A percentile compares a stretch with the other conserved stretches of the same genome.
These are phyloP conservation scores for Fagus sylvatica DNA, from an alignment of 306 rosid genomes.

Conservation along the genomic window DNA sequence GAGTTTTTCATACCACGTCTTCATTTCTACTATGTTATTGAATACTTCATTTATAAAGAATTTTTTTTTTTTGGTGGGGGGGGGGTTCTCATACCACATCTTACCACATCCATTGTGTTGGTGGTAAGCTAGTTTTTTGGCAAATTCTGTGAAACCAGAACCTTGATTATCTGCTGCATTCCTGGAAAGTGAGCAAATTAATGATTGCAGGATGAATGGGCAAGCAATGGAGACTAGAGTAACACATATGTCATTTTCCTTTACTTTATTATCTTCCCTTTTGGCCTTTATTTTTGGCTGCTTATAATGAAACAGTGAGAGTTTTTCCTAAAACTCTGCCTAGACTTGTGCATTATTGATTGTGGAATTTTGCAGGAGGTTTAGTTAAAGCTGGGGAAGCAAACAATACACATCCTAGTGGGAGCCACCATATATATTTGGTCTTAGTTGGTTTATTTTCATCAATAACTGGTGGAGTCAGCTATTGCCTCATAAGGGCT, in stretches of 20 bases:
- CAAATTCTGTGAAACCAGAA: not conserved
- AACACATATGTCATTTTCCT: not conserved
- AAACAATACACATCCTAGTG: slow-evolving; percentile 28
- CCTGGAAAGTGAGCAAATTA: slow-evolving; percentile 2
- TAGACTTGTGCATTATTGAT: slow-evolving; percentile 24
- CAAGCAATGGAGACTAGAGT: not conserved
- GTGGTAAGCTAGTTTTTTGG: not conserved
- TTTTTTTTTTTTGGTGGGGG: too few species aligned
- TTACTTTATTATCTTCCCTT: not conserved
- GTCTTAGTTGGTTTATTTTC: slow-evolving; percentile 62
- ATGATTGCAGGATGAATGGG: slow-evolving; percentile 2
- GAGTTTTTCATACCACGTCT: not conserved
- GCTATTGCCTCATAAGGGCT: slow-evolving; percentile 73
- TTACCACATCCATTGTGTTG: not conserved
- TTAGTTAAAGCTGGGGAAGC: slow-evolving; percentile 48
- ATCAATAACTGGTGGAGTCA: slow-evolving; percentile 67
- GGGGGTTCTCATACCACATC: not conserved
- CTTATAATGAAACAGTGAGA: slow-evolving; percentile 12
- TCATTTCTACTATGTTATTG: not conserved
- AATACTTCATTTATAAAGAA: not conserved
- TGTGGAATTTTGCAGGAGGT: slow-evolving; percentile 53
- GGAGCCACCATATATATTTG: slow-evolving; percentile 42
- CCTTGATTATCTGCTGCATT: not conserved
- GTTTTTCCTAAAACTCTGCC: slow-evolving; percentile 26
- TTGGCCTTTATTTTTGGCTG: not conserved